Percentiles rank a stretch among this genome's conserved stretches.
Conservation (phyloP, 352 stramenopile genomes). For the Phytophthora pinifolia region DNA sequence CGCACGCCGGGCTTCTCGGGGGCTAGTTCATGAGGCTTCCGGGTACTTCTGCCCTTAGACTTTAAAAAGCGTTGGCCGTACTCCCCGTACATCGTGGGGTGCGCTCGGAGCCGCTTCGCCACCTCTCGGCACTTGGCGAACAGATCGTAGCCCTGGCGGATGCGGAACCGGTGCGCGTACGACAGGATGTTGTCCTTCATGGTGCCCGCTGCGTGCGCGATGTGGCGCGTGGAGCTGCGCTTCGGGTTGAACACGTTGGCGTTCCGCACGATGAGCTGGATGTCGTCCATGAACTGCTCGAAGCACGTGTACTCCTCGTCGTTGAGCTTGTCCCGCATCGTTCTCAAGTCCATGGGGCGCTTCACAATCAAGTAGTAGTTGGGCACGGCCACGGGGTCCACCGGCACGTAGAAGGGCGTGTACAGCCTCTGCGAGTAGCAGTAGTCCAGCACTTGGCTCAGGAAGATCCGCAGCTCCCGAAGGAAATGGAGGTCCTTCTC, state of each 20-base stretch:
- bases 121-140: constrained; percentile 86
- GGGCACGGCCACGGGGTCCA: constrained; percentile 77
- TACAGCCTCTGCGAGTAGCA: constrained; percentile 71
- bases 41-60: constrained; percentile 11
- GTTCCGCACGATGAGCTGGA: constrained; percentile 88
- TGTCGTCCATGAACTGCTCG: constrained; percentile 86
- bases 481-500: constrained; percentile 84
- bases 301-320: constrained; percentile 89
- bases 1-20: constrained; percentile 28
- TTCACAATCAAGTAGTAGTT: constrained; percentile 91
- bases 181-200: constrained; percentile 92
- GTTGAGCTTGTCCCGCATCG: constrained; percentile 90
- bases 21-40: constrained; percentile 7
- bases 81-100: constrained; percentile 47
- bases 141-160: constrained; percentile 87
- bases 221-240: constrained; percentile 65
- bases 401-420: constrained; percentile 66
- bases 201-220: constrained; percentile 74
- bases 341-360: constrained; percentile 85
- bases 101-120: constrained; percentile 57
- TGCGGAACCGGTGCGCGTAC: constrained; percentile 86
- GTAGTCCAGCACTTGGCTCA: constrained; percentile 84
- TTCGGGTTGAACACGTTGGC: constrained; percentile 91
- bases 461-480: constrained; percentile 88
- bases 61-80: constrained; percentile 30